A percentile compares a stretch with the other conserved stretches of the same genome.
phyloP scores from a whole-genome alignment of 106 monocot species.

The Phalaenopsis aphrodite region DNA sequence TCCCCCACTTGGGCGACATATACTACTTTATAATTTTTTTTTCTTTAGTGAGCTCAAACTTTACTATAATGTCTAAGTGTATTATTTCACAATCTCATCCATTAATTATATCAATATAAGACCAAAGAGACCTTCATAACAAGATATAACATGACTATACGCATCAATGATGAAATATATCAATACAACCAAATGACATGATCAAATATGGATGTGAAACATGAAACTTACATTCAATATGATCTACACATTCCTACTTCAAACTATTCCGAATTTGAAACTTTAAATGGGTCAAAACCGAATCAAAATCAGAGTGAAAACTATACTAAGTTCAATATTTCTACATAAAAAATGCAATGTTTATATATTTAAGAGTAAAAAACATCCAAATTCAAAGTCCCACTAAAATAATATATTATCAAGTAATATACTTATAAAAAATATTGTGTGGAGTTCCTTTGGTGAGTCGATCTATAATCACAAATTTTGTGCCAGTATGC shows the following conservation, averaged over 20 bases:
- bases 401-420: not conserved
- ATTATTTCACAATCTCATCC: not conserved
- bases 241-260: not conserved
- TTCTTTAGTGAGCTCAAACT: not conserved
- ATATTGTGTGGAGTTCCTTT: conserved; percentile 5
- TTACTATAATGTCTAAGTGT: not conserved
- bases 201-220: not conserved
- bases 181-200: not conserved
- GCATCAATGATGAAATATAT: not conserved
- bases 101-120: not conserved
- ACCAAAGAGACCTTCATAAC: not conserved
- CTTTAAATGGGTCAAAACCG: too few relatives aligned
- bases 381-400: not conserved
- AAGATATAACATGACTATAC: not conserved
- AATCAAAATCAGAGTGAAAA: too few relatives aligned
- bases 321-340: too few relatives aligned
- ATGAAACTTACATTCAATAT: not conserved
- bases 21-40: not conserved
- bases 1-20: not conserved
- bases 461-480: not conserved
- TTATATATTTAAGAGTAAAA: not conserved
- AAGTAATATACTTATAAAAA: conserved; percentile 11
- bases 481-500: conserved; percentile 10
- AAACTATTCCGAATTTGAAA: not conserved
- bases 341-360: not conserved